Evolutionary conservation across 768 basidiomycete genomes (phyloP), one percentile per base, ranked within the genome.

Genomic region (Suillus subalutaceus): DNA sequence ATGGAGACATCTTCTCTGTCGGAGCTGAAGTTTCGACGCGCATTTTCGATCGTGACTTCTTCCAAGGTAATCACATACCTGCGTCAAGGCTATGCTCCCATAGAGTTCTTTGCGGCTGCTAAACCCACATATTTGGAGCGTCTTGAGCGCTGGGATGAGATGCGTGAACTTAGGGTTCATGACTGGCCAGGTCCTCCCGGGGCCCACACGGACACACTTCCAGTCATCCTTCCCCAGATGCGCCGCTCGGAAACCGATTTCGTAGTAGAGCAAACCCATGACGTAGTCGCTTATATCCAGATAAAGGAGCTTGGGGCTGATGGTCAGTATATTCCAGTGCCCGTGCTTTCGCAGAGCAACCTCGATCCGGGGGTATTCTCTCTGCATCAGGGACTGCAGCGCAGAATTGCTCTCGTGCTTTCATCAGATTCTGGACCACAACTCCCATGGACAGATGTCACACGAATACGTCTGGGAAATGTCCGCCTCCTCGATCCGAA

Each of bases 241-340:
- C 88, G 96, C 23, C 89, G 95, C 35, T 93, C 95, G 26, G 97
- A 98, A 79, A 92, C 86, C 53, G 95, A 98, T 71, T 96, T 98
- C 68, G 86, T 97, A 35, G 87, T 89, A 15, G 89, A 92, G 70
- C 93, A 97, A 75, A 80, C 82, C 18, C 96, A 99, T 77, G 96
- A 99, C 73, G 88, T 97, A n/a, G 88, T 94, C 8, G 91, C 91
- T 15, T 91, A 89, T 84, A 74, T 96, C 48, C 92, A 95, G 72
- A 84, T 99, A 57, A 88, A 88, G 73, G 96, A 99, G 77, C 85
- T 99, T 38, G 89, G 86, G 35, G 88, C 92, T 18, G 88, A 92
- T 63, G 97, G 97, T 26, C 83, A 89, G 55, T 98, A 97, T 75
- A 78, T 81, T 23, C 90, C 95, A 26, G 91, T 95, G 0, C 91